Evolutionary conservation across 2,329 filamentous ascomycete species (phyloP).

Genomic region (Arthrobotrys entomopaga): DNA sequence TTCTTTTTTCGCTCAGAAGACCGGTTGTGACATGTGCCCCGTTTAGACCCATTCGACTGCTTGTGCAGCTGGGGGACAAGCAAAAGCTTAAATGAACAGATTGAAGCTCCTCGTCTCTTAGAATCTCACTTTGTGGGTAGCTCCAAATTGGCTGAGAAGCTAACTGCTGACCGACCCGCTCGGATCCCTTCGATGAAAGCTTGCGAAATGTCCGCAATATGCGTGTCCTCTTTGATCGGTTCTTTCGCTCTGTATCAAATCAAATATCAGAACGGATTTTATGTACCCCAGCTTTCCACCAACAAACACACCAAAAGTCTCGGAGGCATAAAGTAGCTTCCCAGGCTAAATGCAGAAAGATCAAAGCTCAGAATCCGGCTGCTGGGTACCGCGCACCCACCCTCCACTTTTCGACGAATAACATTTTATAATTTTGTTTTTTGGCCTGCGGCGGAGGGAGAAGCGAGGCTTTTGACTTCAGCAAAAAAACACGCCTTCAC

Average conservation of each 20-base stretch:
- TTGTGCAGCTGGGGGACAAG: constrained; percentile 21
- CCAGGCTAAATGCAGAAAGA: constrained; percentile 55
- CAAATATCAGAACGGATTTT: constrained; percentile 6
- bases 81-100: constrained; percentile 52
- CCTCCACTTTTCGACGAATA: constrained; percentile 24
- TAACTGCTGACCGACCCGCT: too few species aligned
- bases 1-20: constrained; percentile 7
- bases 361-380: constrained; percentile 47
- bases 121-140: too few species aligned
- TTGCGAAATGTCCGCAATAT: neutral
- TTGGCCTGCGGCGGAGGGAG: constrained; percentile 12
- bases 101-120: neutral
- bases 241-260: neutral
- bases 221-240: neutral
- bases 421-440: constrained; percentile 10
- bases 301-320: constrained; percentile 5
- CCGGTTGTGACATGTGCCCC: constrained; percentile 40
- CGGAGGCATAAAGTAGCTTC: constrained; percentile 26
- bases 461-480: constrained; percentile 37
- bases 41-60: constrained; percentile 31
- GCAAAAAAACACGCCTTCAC: constrained; percentile 15
- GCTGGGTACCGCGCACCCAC: constrained; percentile 8
- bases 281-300: constrained; percentile 46
- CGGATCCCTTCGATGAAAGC: neutral
- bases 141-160: too few species aligned